Conservation (phyloP, 306 rosid species). For the Quercus dentata region DNA sequence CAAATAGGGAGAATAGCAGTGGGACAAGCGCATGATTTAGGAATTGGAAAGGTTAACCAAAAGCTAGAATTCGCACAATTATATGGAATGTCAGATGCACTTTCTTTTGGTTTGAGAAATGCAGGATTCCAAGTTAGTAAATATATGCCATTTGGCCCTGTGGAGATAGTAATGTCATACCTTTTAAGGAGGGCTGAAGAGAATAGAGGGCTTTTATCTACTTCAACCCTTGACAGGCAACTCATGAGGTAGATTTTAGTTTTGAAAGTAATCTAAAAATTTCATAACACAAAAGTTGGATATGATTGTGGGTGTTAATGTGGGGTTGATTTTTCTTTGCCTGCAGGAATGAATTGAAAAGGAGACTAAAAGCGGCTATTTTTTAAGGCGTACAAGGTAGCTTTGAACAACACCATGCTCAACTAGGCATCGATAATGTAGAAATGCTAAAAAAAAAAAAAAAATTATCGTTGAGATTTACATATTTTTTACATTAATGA, state of each 20-base stretch:
- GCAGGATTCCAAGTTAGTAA: constrained; percentile 97
- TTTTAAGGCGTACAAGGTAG: constrained; percentile 17
- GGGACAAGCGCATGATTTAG: constrained; percentile 65
- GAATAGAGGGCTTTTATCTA: constrained; percentile 75
- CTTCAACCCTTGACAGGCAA: constrained; percentile 64
- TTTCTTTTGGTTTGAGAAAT: constrained; percentile 77
- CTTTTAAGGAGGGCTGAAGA: constrained; percentile 91
- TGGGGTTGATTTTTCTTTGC: not conserved
- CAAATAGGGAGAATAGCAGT: constrained; percentile 72
- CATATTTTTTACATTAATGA: too few species aligned
- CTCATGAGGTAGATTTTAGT: constrained; percentile 51
- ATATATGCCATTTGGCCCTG: constrained; percentile 91
- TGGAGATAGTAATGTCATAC: constrained; percentile 76
- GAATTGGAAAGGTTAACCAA: constrained; percentile 65
- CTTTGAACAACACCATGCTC: not conserved
- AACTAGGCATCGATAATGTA: too few species aligned
- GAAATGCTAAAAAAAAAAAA: too few species aligned
- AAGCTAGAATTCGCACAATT: constrained; percentile 90
- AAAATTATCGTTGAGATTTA: too few species aligned
- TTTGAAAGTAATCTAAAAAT: too few species aligned
- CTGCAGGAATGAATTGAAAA: constrained; percentile 60
- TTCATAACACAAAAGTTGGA: too few species aligned
- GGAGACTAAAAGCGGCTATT: constrained; percentile 46
- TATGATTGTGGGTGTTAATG: not conserved
- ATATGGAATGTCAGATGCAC: constrained; percentile 85